Conservation (phyloP, 176 grass and related monocot species). For the Carex littledalei region DNA sequence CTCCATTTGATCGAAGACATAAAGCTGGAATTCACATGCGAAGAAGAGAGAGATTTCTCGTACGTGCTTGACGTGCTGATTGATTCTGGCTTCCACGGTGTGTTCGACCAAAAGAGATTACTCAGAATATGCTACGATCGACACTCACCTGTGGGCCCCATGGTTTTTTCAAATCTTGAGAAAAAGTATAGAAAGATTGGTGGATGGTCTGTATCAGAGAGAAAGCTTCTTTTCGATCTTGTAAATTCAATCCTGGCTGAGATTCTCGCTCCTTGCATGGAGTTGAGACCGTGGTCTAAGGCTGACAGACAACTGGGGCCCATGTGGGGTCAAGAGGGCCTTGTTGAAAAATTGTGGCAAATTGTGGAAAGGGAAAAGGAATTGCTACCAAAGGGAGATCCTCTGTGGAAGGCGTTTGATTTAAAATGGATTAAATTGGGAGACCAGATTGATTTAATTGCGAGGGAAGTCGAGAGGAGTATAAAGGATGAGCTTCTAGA, state of each 20-base stretch:
- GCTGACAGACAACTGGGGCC: conserved; percentile 30
- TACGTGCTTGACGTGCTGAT: conserved; percentile 79
- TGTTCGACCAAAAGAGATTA: conserved; percentile 25
- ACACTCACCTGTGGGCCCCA: conserved; percentile 38
- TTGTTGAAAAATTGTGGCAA: conserved; percentile 59
- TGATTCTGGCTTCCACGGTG: conserved; percentile 62
- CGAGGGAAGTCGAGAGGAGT: conserved; percentile 68
- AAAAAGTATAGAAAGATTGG: conserved; percentile 53
- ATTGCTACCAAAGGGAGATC: conserved; percentile 28
- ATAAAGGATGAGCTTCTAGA: conserved; percentile 68
- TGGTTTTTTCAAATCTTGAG: conserved; percentile 71
- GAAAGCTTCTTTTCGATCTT: conserved; percentile 74
- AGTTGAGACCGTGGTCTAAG: conserved; percentile 61
- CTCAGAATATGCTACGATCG: conserved; percentile 46
- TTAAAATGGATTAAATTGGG: conserved; percentile 46
- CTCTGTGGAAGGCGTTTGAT: conserved; percentile 38
- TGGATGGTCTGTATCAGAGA: conserved; percentile 53
- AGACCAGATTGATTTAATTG: conserved; percentile 42
- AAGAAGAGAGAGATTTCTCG: conserved; percentile 86
- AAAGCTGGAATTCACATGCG: conserved; percentile 46
- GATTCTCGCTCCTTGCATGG: conserved; percentile 58
- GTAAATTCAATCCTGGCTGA: conserved; percentile 59
- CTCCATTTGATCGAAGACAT: conserved; percentile 45
- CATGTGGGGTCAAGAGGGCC: conserved; percentile 70
- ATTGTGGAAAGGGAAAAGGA: conserved; percentile 31